phyloP scores from a whole-genome alignment of 2,329 filamentous ascomycete genomes.

The Penicillium sp. region DNA sequence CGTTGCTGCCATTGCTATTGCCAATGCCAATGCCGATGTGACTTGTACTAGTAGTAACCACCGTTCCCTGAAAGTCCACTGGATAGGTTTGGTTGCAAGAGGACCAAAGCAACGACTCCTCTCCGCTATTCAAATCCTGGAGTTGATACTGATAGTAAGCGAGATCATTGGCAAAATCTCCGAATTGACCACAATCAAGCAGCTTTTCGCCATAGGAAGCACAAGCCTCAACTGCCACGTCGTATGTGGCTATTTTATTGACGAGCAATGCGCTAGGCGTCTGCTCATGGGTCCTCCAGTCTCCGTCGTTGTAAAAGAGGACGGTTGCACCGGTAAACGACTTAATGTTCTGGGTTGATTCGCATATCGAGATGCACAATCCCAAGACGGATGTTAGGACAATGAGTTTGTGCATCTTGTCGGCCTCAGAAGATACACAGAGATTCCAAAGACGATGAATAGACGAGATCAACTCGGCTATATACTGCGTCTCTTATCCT shows the following conservation, averaged over 20 bases:
- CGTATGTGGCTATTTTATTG: constrained; percentile 1
- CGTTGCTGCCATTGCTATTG: no score
- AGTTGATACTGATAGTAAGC: constrained; percentile 8
- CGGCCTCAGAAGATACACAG: background rate
- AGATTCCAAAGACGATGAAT: no score
- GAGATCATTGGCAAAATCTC: constrained; percentile 1
- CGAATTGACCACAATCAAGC: constrained; percentile 4
- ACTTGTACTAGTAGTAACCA: background rate
- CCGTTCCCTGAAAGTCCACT: background rate
- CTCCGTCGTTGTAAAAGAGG: constrained; percentile 9
- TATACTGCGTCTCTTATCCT: background rate
- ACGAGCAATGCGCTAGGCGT: constrained; percentile 11
- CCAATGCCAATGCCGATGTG: background rate
- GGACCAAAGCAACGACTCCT: constrained; percentile 8
- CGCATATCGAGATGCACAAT: background rate
- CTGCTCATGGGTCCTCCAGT: constrained; percentile 6
- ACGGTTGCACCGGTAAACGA: constrained; percentile 3
- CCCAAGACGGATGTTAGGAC: background rate
- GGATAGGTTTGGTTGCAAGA: constrained; percentile 3
- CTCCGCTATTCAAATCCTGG: background rate
- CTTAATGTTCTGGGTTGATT: background rate
- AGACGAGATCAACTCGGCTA: background rate
- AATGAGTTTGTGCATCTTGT: background rate
- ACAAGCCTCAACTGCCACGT: constrained; percentile 5
- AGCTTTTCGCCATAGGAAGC: constrained; percentile 10